Conservation (phyloP, 139 green algal genomes). For the Coelastrella sp. region DNA sequence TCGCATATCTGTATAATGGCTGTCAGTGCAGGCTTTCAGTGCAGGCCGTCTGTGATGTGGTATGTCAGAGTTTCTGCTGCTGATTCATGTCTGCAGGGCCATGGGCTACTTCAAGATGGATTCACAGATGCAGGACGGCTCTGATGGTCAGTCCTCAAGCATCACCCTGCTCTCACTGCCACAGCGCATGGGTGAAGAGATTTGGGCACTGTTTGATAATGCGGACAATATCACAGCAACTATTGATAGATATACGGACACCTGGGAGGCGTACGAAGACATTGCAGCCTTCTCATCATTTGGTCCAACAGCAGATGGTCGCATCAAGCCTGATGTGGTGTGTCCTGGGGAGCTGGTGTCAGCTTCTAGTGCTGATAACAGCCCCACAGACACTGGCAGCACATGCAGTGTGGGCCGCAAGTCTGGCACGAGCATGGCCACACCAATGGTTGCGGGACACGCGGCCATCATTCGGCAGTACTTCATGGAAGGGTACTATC, state of each 20-base stretch:
- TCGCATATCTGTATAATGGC: too few relatives aligned
- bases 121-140: constrained; percentile 34
- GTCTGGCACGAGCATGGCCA: constrained; percentile 93
- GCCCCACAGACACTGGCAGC: background rate
- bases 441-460: constrained; percentile 70
- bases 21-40: too few relatives aligned
- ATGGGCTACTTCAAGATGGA: constrained; percentile 71
- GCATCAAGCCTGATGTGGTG: constrained; percentile 91
- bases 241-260: constrained; percentile 12
- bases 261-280: constrained; percentile 64
- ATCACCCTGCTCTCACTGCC: constrained; percentile 62
- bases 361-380: background rate
- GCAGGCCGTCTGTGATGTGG: too few relatives aligned
- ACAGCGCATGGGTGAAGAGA: constrained; percentile 40
- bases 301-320: constrained; percentile 82
- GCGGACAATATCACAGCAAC: background rate
- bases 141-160: background rate
- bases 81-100: constrained; percentile 19
- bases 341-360: constrained; percentile 76
- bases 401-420: constrained; percentile 17
- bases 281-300: constrained; percentile 72
- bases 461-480: constrained; percentile 86
- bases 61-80: too few relatives aligned
- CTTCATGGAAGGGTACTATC: constrained; percentile 80
- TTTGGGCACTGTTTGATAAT: constrained; percentile 40